A percentile compares a stretch with the other conserved stretches of the same genome.
These are phyloP conservation scores for Aspergillus sp. DNA, from an alignment of 2,329 filamentous ascomycete species.

Conservation along the genomic window DNA sequence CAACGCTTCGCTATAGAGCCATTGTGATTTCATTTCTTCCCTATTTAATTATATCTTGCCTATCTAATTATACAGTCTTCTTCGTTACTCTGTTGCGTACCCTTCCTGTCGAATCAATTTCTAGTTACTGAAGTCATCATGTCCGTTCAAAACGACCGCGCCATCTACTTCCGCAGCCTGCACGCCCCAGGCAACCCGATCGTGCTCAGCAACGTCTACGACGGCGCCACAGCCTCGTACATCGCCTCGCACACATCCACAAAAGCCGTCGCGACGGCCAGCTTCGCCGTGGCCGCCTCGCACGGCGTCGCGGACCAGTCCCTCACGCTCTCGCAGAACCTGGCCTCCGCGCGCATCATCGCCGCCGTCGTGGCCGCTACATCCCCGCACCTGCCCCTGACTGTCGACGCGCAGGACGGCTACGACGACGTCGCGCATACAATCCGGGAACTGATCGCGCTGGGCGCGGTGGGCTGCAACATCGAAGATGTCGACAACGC, in stretches of 20 bases:
- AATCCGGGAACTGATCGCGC: constrained; percentile 46
- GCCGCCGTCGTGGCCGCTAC: constrained; percentile 37
- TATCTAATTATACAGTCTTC: background rate
- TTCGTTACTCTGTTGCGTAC: background rate
- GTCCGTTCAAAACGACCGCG: constrained; percentile 18
- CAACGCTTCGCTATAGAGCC: background rate
- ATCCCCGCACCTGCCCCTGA: constrained; percentile 35
- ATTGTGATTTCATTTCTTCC: background rate
- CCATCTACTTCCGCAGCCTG: constrained; percentile 42
- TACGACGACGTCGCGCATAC: constrained; percentile 48
- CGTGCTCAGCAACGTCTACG: constrained; percentile 58
- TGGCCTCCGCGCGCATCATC: constrained; percentile 49
- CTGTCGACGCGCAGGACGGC: constrained; percentile 62
- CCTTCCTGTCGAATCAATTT: background rate
- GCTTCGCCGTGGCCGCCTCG: constrained; percentile 51
- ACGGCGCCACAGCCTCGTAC: constrained; percentile 49
- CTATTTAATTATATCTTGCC: too few species aligned
- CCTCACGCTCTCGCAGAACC: constrained; percentile 53
- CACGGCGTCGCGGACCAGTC: constrained; percentile 49
- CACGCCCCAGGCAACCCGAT: constrained; percentile 54
- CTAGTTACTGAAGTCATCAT: background rate
- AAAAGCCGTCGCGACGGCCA: constrained; percentile 51
- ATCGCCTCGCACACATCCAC: constrained; percentile 39
- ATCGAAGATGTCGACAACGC: constrained; percentile 54
- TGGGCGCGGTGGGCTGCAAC: constrained; percentile 59